Evolutionary conservation across 2,329 filamentous ascomycete genomes (phyloP).

Genomic region (Sarocladium kiliense): DNA sequence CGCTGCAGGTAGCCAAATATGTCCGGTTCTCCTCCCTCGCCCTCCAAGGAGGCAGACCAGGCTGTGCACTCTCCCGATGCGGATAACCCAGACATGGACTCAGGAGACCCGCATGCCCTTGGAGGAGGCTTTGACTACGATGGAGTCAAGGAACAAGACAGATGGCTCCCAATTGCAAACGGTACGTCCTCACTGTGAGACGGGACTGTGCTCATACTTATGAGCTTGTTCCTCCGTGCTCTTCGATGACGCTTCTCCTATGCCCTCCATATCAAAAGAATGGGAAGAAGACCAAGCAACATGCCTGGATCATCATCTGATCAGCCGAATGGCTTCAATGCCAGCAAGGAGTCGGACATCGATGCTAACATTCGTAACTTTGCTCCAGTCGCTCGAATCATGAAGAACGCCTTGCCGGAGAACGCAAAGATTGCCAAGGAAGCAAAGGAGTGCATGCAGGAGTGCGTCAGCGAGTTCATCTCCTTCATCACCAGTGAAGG

Average conservation of each 20-base stretch:
- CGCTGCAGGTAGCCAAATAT: slow-evolving; percentile 77
- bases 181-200: slow-evolving; percentile 59
- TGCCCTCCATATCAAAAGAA: not conserved
- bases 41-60: slow-evolving; percentile 92
- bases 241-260: not conserved
- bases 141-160: slow-evolving; percentile 93
- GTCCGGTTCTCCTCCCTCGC: slow-evolving; percentile 81
- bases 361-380: slow-evolving; percentile 95
- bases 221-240: not conserved
- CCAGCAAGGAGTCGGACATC: slow-evolving; percentile 48
- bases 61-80: slow-evolving; percentile 86
- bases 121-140: slow-evolving; percentile 77
- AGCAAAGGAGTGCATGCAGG: slow-evolving; percentile 99
- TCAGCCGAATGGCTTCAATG: slow-evolving; percentile 41
- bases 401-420: slow-evolving; percentile 95
- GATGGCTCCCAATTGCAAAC: slow-evolving; percentile 99
- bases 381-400: slow-evolving; percentile 95
- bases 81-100: slow-evolving; percentile 89
- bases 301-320: slow-evolving; percentile 36
- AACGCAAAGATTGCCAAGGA: slow-evolving; percentile 99
- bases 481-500: slow-evolving; percentile 99
- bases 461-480: slow-evolving; percentile 99
- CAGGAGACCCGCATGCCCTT: slow-evolving; percentile 71
- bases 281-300: not conserved
- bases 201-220: not conserved